Base-by-base conservation (phyloP, 805 yeast genomes). In the Pichia heedii region DNA sequence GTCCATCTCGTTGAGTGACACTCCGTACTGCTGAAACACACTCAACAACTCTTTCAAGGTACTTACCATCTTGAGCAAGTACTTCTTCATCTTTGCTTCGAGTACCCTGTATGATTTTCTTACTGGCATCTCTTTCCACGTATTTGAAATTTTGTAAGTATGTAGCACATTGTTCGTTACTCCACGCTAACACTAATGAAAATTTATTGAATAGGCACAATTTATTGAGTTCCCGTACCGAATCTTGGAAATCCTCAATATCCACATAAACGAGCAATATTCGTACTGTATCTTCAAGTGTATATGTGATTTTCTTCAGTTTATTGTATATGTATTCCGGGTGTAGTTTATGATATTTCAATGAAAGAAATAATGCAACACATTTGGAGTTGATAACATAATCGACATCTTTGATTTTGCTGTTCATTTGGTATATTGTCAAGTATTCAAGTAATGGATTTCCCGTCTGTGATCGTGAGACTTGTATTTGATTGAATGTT, bases 261-360 rank as follows among this genome's bases (percentile, higher is more conserved):
- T 83, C 93, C 6, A 82, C 80, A 6, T 81, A 78, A 27, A 76
- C 73, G 37, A 83, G 58, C 22, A 83, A 52, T 2, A 82, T 68
- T n/a, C 81, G 53, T 36, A 42, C 64, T 49, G 27, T 50, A n/a
- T 50, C 46, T 12, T 41, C 46, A 13, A 52, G 48, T 19, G 49
- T 56, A 42, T 55, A 50, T 4, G 56, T 45, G 22, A 65, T 46
- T 42, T 51, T 62, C 37, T 61, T 67, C 59, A 81, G 68, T 46
- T 82, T 67, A 48, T 74, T 75, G 61, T 75, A 73, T 3, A 84
- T 70, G 52, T 84, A 84, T 51, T 83, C 90, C 0, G 89, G 87
- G 50, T 80, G 82, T 33, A 84, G 63, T 57, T 82, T 83, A 55
- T 82, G 87, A 56, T 84, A 84, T 41, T 81, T 79, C 39, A 84